Evolutionary conservation across 2,329 filamentous ascomycete genomes (phyloP).

Genomic region (Dothidotthia symphoricarpi): DNA sequence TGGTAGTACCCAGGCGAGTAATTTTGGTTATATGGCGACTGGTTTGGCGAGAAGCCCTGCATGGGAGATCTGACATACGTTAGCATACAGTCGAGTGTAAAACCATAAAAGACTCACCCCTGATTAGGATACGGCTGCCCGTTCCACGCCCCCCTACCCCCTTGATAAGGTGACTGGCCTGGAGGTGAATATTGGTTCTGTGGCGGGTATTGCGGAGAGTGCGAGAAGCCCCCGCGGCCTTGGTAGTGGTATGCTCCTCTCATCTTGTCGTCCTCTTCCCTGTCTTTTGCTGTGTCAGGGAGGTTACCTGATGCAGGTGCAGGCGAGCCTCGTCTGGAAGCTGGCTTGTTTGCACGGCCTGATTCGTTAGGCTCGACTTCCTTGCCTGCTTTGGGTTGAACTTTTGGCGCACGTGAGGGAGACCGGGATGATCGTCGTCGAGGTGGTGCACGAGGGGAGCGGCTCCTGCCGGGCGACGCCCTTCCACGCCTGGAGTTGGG

Average conservation of each 20-base stretch:
- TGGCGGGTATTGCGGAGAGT: slow-evolving; percentile 59
- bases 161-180: slow-evolving; percentile 59
- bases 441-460: slow-evolving; percentile 24
- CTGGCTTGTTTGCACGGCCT: slow-evolving; percentile 10
- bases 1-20: slow-evolving; percentile 41
- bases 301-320: slow-evolving; percentile 28
- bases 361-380: slow-evolving; percentile 14
- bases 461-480: slow-evolving; percentile 20
- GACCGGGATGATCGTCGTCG: slow-evolving; percentile 34
- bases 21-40: slow-evolving; percentile 53
- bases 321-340: slow-evolving; percentile 30
- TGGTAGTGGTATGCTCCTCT: slow-evolving; percentile 38
- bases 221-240: slow-evolving; percentile 51
- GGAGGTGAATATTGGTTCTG: slow-evolving; percentile 62
- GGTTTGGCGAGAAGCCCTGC: slow-evolving; percentile 58
- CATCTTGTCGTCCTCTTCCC: slow-evolving; percentile 34
- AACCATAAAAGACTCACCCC: slow-evolving; percentile 45
- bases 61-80: slow-evolving; percentile 44
- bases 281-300: slow-evolving; percentile 32
- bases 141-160: slow-evolving; percentile 47
- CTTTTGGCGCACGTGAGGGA: slow-evolving; percentile 18
- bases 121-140: slow-evolving; percentile 48
- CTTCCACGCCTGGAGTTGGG: slow-evolving; percentile 17
- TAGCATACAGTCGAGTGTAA: slow-evolving; percentile 2
- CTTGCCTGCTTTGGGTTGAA: slow-evolving; percentile 18